These are phyloP conservation scores for Colletotrichum sidae DNA, from an alignment of 2,329 filamentous ascomycete species.

Conservation along the genomic window DNA sequence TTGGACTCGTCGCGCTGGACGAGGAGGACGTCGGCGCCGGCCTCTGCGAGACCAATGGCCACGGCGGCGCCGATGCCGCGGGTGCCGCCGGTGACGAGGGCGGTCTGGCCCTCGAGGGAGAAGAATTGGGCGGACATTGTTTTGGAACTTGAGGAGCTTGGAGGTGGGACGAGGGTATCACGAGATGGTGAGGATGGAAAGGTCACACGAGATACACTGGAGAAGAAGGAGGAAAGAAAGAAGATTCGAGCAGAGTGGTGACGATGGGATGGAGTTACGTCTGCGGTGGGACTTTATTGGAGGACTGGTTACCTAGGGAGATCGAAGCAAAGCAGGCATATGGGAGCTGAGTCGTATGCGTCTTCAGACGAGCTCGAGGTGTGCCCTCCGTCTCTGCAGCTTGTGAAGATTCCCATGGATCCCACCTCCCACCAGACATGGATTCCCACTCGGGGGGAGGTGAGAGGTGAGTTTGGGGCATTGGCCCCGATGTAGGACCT, in stretches of 20 bases:
- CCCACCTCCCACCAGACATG: too few relatives aligned
- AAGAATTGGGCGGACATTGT: conserved; percentile 57
- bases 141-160: too few relatives aligned
- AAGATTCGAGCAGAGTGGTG: neutral
- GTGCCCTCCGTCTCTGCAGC: neutral
- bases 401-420: conserved; percentile 6
- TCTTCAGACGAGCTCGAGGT: too few relatives aligned
- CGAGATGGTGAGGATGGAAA: too few relatives aligned
- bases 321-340: neutral
- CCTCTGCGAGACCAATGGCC: conserved; percentile 68
- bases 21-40: conserved; percentile 67
- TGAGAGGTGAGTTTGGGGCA: too few relatives aligned
- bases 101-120: conserved; percentile 67
- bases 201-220: too few relatives aligned
- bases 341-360: neutral
- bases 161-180: neutral
- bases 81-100: conserved; percentile 68
- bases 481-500: too few relatives aligned
- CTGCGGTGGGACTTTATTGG: neutral
- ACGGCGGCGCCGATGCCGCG: conserved; percentile 69
- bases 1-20: conserved; percentile 60
- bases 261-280: neutral
- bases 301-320: neutral
- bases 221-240: too few relatives aligned
- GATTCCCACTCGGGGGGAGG: too few relatives aligned